phyloP scores from a whole-genome alignment of 2,329 filamentous ascomycete genomes.

The Claviceps paspali region DNA sequence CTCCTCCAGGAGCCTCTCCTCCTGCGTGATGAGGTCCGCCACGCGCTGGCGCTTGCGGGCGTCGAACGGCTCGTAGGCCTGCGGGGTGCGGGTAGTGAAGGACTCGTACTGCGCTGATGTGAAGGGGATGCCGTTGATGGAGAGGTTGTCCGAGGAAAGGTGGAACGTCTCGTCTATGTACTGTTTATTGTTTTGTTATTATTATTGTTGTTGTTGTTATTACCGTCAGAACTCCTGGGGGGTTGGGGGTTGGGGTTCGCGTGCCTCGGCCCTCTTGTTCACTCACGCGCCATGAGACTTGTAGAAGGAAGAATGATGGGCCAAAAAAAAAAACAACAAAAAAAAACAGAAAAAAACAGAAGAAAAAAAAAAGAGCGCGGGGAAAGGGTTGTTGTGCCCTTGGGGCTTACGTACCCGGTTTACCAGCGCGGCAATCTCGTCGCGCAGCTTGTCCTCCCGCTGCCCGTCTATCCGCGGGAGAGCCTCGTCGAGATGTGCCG shows the following conservation, averaged over 20 bases:
- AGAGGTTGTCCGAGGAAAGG: conserved; percentile 42
- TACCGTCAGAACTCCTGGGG: no score
- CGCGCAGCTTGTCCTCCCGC: conserved; percentile 40
- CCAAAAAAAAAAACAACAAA: not conserved
- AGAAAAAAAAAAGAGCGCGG: not conserved
- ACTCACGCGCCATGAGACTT: no score
- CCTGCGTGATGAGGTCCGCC: conserved; percentile 43
- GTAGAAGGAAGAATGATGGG: no score
- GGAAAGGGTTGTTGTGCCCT: no score
- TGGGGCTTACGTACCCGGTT: conserved; percentile 41
- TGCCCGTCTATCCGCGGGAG: conserved; percentile 46
- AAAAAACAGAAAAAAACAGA: not conserved
- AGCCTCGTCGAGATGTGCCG: conserved; percentile 49
- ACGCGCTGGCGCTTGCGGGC: conserved; percentile 41
- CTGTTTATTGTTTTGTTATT: conserved; percentile 18
- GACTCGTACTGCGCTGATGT: conserved; percentile 21
- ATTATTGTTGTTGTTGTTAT: not conserved
- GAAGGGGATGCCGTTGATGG: conserved; percentile 45
- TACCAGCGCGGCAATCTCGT: conserved; percentile 43
- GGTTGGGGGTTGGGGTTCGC: no score
- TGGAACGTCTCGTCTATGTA: conserved; percentile 47
- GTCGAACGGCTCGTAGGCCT: conserved; percentile 45
- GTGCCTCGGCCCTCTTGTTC: no score
- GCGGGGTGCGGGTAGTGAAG: conserved; percentile 15
- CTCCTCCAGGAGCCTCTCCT: conserved; percentile 48